Conservation (phyloP, 1,139 yeast genomes). For the Yamadazyma siamensis region DNA sequence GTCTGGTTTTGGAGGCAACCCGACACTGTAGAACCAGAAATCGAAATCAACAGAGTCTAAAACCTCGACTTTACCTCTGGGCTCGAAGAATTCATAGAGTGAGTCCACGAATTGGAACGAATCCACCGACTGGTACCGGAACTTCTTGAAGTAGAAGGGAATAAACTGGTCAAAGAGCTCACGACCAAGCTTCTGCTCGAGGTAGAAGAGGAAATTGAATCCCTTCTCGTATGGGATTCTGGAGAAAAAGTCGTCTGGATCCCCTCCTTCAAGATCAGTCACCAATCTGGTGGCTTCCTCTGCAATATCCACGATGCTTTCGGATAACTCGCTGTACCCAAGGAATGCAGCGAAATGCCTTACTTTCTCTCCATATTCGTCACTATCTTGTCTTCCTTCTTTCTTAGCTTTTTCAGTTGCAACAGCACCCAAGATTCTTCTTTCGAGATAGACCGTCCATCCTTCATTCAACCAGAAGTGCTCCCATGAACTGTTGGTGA, state of each 20-base stretch:
- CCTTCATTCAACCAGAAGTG: conserved; percentile 42
- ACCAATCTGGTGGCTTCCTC: conserved; percentile 24
- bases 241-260: conserved; percentile 37
- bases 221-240: conserved; percentile 37
- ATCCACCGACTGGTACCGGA: conserved; percentile 29
- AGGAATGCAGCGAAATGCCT: conserved; percentile 30
- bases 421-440: conserved; percentile 31
- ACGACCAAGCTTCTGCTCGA: conserved; percentile 25
- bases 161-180: conserved; percentile 29
- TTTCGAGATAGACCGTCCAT: conserved; percentile 37
- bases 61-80: conserved; percentile 76
- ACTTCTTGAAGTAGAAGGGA: conserved; percentile 29
- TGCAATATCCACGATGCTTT: conserved; percentile 18
- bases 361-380: conserved; percentile 26
- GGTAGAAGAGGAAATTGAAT: conserved; percentile 27
- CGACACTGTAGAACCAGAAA: conserved; percentile 34
- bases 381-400: conserved; percentile 18
- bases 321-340: conserved; percentile 29
- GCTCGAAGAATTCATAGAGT: conserved; percentile 27
- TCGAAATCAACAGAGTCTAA: conserved; percentile 77
- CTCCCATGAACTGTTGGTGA: conserved; percentile 36
- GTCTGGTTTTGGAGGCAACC: conserved; percentile 28
- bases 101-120: conserved; percentile 27
- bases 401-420: conserved; percentile 24
- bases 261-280: conserved; percentile 24